These are phyloP conservation scores for Grosmannia huntii DNA, from an alignment of 2,329 filamentous ascomycete genomes.

Conservation along the genomic window DNA sequence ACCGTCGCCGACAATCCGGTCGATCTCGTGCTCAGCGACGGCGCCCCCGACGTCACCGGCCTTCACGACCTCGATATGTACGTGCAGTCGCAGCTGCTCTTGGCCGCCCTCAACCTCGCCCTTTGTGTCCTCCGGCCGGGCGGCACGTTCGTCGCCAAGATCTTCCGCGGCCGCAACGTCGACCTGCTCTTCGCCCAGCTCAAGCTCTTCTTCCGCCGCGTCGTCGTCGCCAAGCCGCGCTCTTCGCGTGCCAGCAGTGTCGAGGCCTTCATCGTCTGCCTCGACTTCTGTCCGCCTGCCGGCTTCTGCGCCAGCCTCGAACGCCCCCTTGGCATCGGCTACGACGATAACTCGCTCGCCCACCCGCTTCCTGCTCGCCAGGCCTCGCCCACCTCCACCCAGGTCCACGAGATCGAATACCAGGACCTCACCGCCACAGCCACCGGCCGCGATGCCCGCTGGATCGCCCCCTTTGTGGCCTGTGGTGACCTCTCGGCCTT, in stretches of 20 bases:
- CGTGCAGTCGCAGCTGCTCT: slow-evolving; percentile 89
- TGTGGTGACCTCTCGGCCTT: slow-evolving; percentile 91
- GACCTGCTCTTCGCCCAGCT: slow-evolving; percentile 90
- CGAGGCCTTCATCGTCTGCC: slow-evolving; percentile 91
- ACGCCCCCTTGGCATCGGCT: slow-evolving; percentile 56
- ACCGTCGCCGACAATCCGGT: slow-evolving; percentile 56
- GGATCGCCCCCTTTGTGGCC: slow-evolving; percentile 94
- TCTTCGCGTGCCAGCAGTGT: slow-evolving; percentile 93
- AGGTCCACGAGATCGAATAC: slow-evolving; percentile 27
- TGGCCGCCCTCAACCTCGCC: slow-evolving; percentile 84
- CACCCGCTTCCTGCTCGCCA: not conserved
- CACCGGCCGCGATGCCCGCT: slow-evolving; percentile 31
- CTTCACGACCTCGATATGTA: slow-evolving; percentile 97
- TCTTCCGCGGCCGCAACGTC: slow-evolving; percentile 91
- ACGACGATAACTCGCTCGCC: slow-evolving; percentile 9
- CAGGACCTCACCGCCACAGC: slow-evolving; percentile 26
- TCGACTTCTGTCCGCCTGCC: slow-evolving; percentile 70
- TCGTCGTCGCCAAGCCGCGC: slow-evolving; percentile 84
- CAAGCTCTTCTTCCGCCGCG: slow-evolving; percentile 76
- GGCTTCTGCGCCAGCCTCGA: slow-evolving; percentile 67
- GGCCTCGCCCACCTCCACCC: slow-evolving; percentile 17
- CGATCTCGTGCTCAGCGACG: slow-evolving; percentile 89
- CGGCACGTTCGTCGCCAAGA: slow-evolving; percentile 95
- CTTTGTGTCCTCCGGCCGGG: slow-evolving; percentile 77
- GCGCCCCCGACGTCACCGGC: slow-evolving; percentile 91